phyloP scores from a whole-genome alignment of 768 basidiomycete species.

The Coprinopsis strossmayeri region DNA sequence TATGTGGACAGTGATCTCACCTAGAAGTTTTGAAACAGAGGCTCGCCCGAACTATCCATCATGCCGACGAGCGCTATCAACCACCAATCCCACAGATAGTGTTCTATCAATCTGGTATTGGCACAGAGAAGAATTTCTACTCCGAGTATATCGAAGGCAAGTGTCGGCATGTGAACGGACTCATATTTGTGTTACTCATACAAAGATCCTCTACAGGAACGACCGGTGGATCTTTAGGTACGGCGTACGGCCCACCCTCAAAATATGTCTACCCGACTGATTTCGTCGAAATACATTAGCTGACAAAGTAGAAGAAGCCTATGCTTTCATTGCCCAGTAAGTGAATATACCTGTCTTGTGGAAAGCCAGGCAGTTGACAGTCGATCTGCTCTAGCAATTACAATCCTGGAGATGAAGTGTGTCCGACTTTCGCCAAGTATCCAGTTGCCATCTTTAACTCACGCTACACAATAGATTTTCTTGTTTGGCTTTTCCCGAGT shows the following conservation, averaged over 20 bases:
- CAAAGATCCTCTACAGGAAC: slow-evolving; percentile 35
- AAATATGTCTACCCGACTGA: slow-evolving; percentile 4
- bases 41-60: slow-evolving; percentile 45
- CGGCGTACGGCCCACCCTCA: slow-evolving; percentile 6
- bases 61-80: slow-evolving; percentile 35
- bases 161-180: slow-evolving; percentile 6
- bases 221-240: slow-evolving; percentile 60
- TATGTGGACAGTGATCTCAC: background rate
- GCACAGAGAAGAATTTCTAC: slow-evolving; percentile 49
- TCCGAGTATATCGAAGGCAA: slow-evolving; percentile 56
- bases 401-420: slow-evolving; percentile 63
- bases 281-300: slow-evolving; percentile 25
- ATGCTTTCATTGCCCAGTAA: slow-evolving; percentile 76
- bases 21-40: slow-evolving; percentile 28
- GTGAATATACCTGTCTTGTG: too few relatives aligned
- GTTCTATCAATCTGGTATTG: slow-evolving; percentile 59
- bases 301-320: slow-evolving; percentile 73
- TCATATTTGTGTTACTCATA: background rate
- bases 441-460: slow-evolving; percentile 6
- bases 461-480: slow-evolving; percentile 44
- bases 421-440: background rate
- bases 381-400: slow-evolving; percentile 68
- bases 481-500: slow-evolving; percentile 76
- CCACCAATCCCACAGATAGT: slow-evolving; percentile 51
- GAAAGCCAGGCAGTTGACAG: too few relatives aligned